Evolutionary conservation across 73 alveolate genomes (phyloP), one percentile per base, ranked within the genome.

Genomic region (Symbiodinium natans): DNA sequence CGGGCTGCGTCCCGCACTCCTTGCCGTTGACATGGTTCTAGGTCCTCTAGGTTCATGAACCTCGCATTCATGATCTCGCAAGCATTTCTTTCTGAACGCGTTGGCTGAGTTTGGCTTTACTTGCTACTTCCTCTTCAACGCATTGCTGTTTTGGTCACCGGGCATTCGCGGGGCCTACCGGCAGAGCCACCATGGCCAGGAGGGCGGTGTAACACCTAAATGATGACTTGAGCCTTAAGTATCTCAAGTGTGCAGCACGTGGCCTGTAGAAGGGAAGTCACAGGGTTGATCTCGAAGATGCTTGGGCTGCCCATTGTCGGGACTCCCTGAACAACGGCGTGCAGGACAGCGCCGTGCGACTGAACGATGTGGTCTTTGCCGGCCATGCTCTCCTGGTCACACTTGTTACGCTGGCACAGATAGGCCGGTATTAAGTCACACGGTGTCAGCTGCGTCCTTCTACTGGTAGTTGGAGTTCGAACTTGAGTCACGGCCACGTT

Each of bases 111-210:
- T 90, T 34, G 96, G 96, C 77, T 90, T 90, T 25, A 88, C 88
- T n/a, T 90, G 96, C 77, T 90, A 90, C 87, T 90, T 90, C 87
- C 96, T 90, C 77, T 90, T 71, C 96, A 90, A 90, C 27, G 96
- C 96, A 48, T 31, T 90, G 74, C 77, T 90, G 54, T 90, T 90
- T 52, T 90, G 46, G 54, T 39, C 77, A 27, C 77, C 96, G 77
- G 88, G 96, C 87, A 90, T 90, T 46, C 96, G 96, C 11, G 52
- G 48, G 9, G 86, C 96, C 21, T 90, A 90, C 40, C 96, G 96
- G 10, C 88, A 90, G 87, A 84, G 46, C 48, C 96, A 90, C 38
- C 73, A 90, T 82, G 77, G 77, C 40, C 86, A 90, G 96, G 96
- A 90, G n/a, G 10, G 59, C 59, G 59, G 59, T 46, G 59, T 9